Base-by-base conservation (phyloP, 768 basidiomycete species). In the Nidula microcarpa region DNA sequence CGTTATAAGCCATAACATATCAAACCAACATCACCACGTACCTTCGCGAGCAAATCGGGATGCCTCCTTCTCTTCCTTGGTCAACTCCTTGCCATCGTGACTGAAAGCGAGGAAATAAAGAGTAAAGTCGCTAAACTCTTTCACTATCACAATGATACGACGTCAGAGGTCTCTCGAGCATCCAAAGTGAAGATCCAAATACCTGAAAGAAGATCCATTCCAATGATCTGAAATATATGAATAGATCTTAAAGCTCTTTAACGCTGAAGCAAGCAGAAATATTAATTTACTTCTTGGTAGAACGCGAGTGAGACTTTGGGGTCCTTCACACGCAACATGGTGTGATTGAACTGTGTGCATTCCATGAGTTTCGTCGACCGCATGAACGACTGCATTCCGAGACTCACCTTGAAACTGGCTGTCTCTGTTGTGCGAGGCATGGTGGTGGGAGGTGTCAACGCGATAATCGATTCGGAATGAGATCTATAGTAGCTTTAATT, bases 291-390 rank as follows among this genome's bases (percentile, higher is more conserved):
- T 41, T 91, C 80, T 52, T 79, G 77, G 72, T 96, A 96, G 70
- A 94, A 98, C 17, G 77, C 73, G 55, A 96, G 65, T 14, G 92
- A 94, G 44, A 71, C 76, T 59, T 92, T 84, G 6, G 93, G 87
- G 65, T 96, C 92, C 74, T 87, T 94, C 66, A 96, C 78, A 60
- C 94, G 82, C 61, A 94, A 67, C 92, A 92, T 93, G 16, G 88
- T 90, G 68, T 94, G 91, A 65, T 92, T 91, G 72, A 89, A 85
- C 87, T 89, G 55, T 17, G 32, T 41, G 5, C 39, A 33, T 43
- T 54, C 10, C 43, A 46, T 32, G 14, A 1, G 17, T 33, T 35
- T n/a, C 16, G 18, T 6, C 16, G 7, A 7, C 3, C 6, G 33
- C 23, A 44, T 13, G 33, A 16, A 30, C 32, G 14, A 44, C 23